Percentiles rank a stretch among this genome's conserved stretches.
Evolutionary conservation across 139 green algal species (phyloP).

Genomic region (Pseudopediastrum boryanum): DNA sequence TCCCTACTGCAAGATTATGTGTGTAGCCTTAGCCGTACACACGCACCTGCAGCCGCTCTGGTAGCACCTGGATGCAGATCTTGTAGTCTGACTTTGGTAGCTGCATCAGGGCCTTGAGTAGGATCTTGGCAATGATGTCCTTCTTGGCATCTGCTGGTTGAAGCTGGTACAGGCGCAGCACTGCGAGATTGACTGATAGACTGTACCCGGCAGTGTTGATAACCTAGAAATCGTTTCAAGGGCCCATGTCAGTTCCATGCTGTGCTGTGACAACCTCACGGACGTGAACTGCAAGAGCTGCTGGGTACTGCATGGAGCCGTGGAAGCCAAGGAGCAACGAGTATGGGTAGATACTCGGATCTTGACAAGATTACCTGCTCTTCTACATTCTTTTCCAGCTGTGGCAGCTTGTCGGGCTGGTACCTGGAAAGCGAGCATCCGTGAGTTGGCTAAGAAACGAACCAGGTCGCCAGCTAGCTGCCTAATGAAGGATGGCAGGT

Average conservation of each 20-base stretch:
- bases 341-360: neutral
- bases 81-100: constrained; percentile 58
- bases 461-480: neutral
- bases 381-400: constrained; percentile 12
- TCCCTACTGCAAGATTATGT: no score
- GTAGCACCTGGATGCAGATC: constrained; percentile 53
- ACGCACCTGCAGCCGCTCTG: constrained; percentile 51
- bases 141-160: constrained; percentile 40
- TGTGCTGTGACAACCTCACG: neutral
- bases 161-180: constrained; percentile 66
- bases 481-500: neutral
- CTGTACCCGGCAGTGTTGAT: constrained; percentile 35
- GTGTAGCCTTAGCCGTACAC: no score
- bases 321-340: no score
- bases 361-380: constrained; percentile 14
- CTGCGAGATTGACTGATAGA: constrained; percentile 52
- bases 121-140: constrained; percentile 43
- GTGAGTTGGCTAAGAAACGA: no score
- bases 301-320: neutral
- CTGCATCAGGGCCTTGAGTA: constrained; percentile 59
- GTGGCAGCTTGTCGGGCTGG: constrained; percentile 10
- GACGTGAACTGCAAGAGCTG: neutral
- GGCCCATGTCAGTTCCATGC: neutral
- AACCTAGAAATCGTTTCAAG: neutral
- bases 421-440: constrained; percentile 13